Evolutionary conservation across 1,284 basidiomycete species (phyloP).

Genomic region (Agroathelia rolfsii): DNA sequence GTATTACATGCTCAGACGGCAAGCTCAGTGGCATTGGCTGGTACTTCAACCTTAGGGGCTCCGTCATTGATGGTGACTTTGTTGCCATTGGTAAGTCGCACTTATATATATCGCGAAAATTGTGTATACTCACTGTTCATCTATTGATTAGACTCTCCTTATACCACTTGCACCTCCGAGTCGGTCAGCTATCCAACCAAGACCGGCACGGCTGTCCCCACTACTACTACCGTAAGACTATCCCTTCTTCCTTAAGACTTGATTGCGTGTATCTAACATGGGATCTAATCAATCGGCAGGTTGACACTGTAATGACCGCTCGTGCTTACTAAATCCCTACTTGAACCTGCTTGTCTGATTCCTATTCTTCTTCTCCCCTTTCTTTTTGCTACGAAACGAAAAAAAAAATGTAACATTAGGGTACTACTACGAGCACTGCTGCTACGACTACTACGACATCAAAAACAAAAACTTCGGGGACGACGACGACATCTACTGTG

Average conservation of each 20-base stretch:
- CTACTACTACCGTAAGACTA: too few relatives aligned
- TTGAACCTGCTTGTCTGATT: too few relatives aligned
- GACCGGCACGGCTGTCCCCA: conserved; percentile 22
- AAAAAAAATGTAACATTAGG: too few relatives aligned
- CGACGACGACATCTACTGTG: conserved; percentile 9
- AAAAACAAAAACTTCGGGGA: too few relatives aligned
- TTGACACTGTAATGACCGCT: too few relatives aligned
- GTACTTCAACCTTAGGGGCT: conserved; percentile 63
- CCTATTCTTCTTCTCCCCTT: too few relatives aligned
- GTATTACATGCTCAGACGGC: conserved; percentile 41
- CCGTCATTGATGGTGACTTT: conserved; percentile 55
- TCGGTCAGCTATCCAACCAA: conserved; percentile 64
- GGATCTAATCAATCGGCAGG: too few relatives aligned
- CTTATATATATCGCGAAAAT: background rate
- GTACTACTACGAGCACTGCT: background rate
- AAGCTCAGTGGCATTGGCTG: conserved; percentile 46
- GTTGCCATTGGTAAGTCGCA: conserved; percentile 41
- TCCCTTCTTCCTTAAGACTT: too few relatives aligned
- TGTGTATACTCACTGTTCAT: conserved; percentile 1
- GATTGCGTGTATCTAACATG: too few relatives aligned
- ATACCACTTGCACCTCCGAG: conserved; percentile 37
- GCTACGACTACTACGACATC: conserved; percentile 1
- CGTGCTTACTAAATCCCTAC: too few relatives aligned
- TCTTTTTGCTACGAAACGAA: too few relatives aligned
- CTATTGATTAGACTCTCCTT: conserved; percentile 39